A percentile compares a stretch with the other conserved stretches of the same genome.
Evolutionary conservation across 768 basidiomycete genomes (phyloP).

Genomic region (Boletus sensibilis): DNA sequence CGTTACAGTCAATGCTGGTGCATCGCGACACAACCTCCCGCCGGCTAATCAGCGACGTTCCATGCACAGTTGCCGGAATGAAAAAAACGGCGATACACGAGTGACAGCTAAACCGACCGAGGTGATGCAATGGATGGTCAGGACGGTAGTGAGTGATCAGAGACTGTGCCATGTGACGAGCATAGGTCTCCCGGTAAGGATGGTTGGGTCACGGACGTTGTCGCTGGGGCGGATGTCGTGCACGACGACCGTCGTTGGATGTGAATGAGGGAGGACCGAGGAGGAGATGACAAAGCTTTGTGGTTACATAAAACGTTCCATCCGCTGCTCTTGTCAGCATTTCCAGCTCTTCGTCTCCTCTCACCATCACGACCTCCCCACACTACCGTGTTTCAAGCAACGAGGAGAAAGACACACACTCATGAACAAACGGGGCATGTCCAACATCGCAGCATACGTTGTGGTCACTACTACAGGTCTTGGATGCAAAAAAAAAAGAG

Average conservation of each 20-base stretch:
- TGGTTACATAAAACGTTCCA: slow-evolving; percentile 37
- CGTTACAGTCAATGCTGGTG: not conserved
- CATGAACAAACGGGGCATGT: not conserved
- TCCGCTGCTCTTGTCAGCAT: slow-evolving; percentile 34
- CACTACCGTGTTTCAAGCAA: not conserved
- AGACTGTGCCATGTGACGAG: not conserved
- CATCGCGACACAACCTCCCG: not conserved
- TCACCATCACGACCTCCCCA: slow-evolving; percentile 28
- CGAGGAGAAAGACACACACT: not conserved
- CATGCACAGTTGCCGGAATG: not conserved
- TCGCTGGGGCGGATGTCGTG: not conserved
- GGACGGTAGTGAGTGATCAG: not conserved
- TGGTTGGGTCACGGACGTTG: not conserved
- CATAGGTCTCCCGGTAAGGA: not conserved
- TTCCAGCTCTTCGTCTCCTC: slow-evolving; percentile 33
- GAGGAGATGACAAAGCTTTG: slow-evolving; percentile 34
- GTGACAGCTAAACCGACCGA: not conserved
- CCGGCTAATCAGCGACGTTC: not conserved
- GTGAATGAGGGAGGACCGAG: not conserved
- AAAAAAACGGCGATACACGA: not conserved
- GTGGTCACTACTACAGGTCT: slow-evolving; percentile 16
- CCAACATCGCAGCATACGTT: not conserved
- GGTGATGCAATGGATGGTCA: not conserved
- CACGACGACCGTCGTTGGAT: not conserved
- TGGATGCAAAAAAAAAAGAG: slow-evolving; percentile 3